These are phyloP conservation scores for Ustilago trichophora DNA, from an alignment of 1,284 basidiomycete species.

Conservation along the genomic window DNA sequence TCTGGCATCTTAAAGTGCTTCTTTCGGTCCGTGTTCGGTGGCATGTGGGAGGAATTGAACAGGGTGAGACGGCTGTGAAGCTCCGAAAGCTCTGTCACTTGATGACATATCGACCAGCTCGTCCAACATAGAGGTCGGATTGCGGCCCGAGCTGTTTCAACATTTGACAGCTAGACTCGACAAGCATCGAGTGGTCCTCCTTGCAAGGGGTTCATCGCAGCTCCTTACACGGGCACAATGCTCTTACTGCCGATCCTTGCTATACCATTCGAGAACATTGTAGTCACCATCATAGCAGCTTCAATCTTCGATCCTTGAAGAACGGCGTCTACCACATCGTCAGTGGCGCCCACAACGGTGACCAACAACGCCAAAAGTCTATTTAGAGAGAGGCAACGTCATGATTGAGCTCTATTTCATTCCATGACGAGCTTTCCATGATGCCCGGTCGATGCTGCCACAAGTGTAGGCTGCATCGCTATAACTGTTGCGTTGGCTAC, in stretches of 20 bases:
- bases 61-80: neutral
- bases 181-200: too few species aligned
- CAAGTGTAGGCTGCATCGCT: conserved; percentile 9
- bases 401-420: conserved; percentile 15
- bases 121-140: neutral
- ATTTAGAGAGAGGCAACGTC: conserved; percentile 18
- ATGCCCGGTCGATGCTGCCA: conserved; percentile 9
- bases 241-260: too few species aligned
- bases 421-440: neutral
- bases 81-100: neutral
- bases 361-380: conserved; percentile 3
- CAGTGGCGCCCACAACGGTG: neutral
- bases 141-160: too few species aligned
- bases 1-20: neutral
- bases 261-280: too few species aligned
- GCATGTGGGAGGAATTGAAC: neutral
- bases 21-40: neutral
- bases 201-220: too few species aligned
- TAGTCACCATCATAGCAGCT: too few species aligned
- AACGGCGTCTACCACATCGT: too few species aligned
- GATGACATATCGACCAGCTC: neutral
- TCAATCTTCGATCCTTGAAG: too few species aligned
- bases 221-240: too few species aligned
- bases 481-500: too few species aligned
- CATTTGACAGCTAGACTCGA: too few species aligned